These are phyloP conservation scores for Xylaria telfairii DNA, from an alignment of 495 filamentous ascomycete genomes.

Conservation along the genomic window DNA sequence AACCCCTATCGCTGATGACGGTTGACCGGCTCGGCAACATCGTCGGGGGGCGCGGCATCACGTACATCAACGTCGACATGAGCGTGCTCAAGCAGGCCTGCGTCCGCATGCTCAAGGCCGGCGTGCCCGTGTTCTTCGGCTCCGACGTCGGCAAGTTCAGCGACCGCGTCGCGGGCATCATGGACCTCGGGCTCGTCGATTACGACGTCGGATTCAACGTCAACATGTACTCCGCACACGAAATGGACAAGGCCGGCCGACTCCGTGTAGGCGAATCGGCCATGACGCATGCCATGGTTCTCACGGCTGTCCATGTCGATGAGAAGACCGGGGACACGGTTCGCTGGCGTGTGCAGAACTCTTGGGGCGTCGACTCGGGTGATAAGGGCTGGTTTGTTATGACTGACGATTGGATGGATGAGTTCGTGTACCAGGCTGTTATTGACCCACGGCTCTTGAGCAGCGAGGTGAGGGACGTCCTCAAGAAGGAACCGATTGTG, in stretches of 20 bases:
- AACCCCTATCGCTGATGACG: constrained; percentile 70
- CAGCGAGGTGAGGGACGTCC: constrained; percentile 69
- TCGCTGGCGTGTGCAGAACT: constrained; percentile 86
- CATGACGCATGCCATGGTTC: constrained; percentile 93
- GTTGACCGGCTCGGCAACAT: constrained; percentile 82
- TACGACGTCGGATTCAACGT: constrained; percentile 82
- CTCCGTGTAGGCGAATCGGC: constrained; percentile 71
- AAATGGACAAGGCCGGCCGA: constrained; percentile 72
- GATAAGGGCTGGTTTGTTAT: constrained; percentile 85
- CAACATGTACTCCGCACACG: constrained; percentile 52
- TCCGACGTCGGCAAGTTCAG: constrained; percentile 84
- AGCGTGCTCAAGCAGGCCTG: constrained; percentile 70
- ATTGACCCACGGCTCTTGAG: constrained; percentile 74
- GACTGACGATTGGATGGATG: constrained; percentile 85
- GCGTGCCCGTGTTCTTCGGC: constrained; percentile 85
- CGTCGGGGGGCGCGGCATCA: constrained; percentile 69
- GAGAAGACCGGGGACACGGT: constrained; percentile 63
- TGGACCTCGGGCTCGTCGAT: constrained; percentile 75
- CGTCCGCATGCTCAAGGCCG: constrained; percentile 75
- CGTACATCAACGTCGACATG: constrained; percentile 85
- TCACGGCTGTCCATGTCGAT: constrained; percentile 78
- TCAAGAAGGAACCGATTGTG: constrained; percentile 70
- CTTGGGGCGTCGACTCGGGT: constrained; percentile 72
- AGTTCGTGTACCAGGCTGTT: constrained; percentile 89
- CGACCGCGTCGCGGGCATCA: constrained; percentile 68